phyloP scores from a whole-genome alignment of 78 protist species.

The Monocercomonoides exilis region DNA sequence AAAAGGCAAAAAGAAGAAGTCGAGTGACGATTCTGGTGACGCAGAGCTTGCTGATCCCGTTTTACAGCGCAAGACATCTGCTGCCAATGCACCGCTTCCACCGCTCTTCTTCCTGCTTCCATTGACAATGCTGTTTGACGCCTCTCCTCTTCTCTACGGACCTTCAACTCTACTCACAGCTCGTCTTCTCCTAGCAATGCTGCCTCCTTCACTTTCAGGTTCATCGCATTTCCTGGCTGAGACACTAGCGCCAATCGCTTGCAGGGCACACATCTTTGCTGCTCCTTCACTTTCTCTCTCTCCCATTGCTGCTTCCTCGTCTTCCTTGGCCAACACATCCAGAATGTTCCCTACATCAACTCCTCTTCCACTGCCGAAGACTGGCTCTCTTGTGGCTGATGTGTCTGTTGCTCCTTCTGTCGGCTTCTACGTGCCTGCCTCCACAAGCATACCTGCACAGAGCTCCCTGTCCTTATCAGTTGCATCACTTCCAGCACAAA shows the following conservation, averaged over 20 bases:
- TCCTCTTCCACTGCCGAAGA: background rate
- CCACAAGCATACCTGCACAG: background rate
- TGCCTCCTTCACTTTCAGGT: background rate
- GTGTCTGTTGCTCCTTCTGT: background rate
- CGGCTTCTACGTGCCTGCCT: background rate
- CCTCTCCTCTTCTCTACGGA: background rate
- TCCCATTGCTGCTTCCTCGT: background rate
- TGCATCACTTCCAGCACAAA: too few relatives aligned
- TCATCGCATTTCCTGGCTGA: background rate
- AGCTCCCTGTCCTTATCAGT: too few relatives aligned
- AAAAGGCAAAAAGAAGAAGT: too few relatives aligned
- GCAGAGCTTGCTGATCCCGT: too few relatives aligned
- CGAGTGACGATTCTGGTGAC: too few relatives aligned
- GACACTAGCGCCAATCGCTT: background rate
- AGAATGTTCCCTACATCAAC: background rate
- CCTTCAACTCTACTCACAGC: background rate
- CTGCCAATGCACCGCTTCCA: too few relatives aligned
- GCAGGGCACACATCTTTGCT: background rate
- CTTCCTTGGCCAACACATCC: background rate
- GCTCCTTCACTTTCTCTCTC: background rate
- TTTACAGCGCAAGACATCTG: too few relatives aligned
- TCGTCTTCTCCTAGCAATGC: background rate
- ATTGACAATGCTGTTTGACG: background rate
- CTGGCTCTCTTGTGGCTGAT: background rate
- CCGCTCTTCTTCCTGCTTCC: background rate